Conservation (phyloP, 306 rosid genomes). For the Senna tora region DNA sequence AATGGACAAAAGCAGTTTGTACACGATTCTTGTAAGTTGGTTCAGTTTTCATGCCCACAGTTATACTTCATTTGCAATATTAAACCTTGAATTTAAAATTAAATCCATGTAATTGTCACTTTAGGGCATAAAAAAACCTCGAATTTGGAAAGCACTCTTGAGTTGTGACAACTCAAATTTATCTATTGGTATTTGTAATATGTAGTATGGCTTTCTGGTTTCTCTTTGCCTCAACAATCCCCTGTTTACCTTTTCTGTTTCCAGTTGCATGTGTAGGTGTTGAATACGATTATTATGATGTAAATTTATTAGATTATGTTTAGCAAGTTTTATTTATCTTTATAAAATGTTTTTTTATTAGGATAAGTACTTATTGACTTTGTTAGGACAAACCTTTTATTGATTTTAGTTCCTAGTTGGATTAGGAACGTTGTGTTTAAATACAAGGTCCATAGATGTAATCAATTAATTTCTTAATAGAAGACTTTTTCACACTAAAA, state of each 20-base stretch:
- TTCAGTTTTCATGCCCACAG: constrained; percentile 7
- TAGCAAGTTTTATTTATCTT: too few relatives aligned
- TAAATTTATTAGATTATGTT: too few relatives aligned
- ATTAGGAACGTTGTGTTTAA: too few relatives aligned
- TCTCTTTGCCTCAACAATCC: neutral
- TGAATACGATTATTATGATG: too few relatives aligned
- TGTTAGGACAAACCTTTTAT: too few relatives aligned
- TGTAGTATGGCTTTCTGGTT: neutral
- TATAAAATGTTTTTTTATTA: too few relatives aligned
- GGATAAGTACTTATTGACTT: too few relatives aligned
- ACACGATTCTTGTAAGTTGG: constrained; percentile 82
- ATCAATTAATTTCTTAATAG: too few relatives aligned
- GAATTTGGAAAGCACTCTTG: neutral
- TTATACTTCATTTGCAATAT: constrained; percentile 20
- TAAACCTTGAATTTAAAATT: constrained; percentile 12
- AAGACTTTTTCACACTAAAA: too few relatives aligned
- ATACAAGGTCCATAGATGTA: too few relatives aligned
- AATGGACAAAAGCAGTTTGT: constrained; percentile 97
- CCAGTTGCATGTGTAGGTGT: neutral
- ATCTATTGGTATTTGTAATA: constrained; percentile 10
- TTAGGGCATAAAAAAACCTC: constrained; percentile 23
- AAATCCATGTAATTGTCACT: constrained; percentile 18
- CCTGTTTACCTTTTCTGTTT: neutral
- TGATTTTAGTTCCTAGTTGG: too few relatives aligned
- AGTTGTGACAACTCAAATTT: constrained; percentile 10